phyloP scores from a whole-genome alignment of 345 rosid species.

The Acer campestre region DNA sequence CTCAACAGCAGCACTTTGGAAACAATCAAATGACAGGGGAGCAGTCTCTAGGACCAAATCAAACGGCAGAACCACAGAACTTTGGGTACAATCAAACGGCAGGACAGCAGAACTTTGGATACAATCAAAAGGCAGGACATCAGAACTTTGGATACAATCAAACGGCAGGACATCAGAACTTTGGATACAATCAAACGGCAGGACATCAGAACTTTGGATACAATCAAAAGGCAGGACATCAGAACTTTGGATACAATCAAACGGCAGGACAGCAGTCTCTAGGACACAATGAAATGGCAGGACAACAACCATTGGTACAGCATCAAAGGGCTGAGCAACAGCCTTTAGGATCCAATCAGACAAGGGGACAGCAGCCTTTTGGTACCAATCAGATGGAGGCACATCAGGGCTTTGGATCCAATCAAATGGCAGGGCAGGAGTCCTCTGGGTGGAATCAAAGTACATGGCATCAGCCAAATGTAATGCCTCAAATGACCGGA shows the following conservation, averaged over 20 bases:
- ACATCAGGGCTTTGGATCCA: not conserved
- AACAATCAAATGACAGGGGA: not conserved
- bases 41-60: not conserved
- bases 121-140: constrained; percentile 15
- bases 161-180: constrained; percentile 17
- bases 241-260: constrained; percentile 16
- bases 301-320: not conserved
- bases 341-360: constrained; percentile 11
- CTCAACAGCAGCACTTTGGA: constrained; percentile 12
- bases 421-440: not conserved
- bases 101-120: constrained; percentile 27
- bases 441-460: not conserved
- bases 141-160: constrained; percentile 16
- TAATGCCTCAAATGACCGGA: constrained; percentile 25
- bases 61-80: not conserved
- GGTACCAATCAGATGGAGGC: constrained; percentile 1
- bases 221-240: constrained; percentile 16
- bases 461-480: not conserved
- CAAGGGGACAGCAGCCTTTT: constrained; percentile 26
- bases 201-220: constrained; percentile 19
- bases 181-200: not conserved
- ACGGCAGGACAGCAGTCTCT: constrained; percentile 17
- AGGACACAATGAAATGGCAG: not conserved
- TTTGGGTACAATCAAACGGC: constrained; percentile 16
- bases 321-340: not conserved